A percentile compares a stretch with the other conserved stretches of the same genome.
Conservation (phyloP, 2,329 filamentous ascomycete species). For the Phyllosticta capitalensis region DNA sequence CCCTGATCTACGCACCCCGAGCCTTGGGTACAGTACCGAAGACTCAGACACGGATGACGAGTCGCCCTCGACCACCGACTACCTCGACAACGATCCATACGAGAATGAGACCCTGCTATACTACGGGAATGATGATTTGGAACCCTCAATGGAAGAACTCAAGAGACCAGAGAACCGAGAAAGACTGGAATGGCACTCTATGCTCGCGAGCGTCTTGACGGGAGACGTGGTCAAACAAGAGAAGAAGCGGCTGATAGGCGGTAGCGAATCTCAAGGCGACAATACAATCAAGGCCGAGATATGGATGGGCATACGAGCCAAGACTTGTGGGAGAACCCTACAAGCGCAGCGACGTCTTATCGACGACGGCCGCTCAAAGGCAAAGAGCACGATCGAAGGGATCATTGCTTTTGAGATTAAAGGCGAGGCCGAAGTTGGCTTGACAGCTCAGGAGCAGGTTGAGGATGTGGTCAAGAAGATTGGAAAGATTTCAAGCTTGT, state of each 20-base stretch:
- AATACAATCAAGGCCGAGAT: conserved; percentile 61
- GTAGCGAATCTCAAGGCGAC: conserved; percentile 62
- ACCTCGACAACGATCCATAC: conserved; percentile 72
- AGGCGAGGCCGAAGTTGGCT: conserved; percentile 83
- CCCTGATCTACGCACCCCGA: conserved; percentile 57
- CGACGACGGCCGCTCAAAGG: conserved; percentile 66
- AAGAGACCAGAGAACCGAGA: conserved; percentile 82
- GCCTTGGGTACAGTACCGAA: conserved; percentile 50
- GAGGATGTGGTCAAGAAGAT: conserved; percentile 83
- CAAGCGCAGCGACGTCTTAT: conserved; percentile 79
- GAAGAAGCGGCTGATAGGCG: conserved; percentile 87
- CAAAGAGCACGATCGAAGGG: conserved; percentile 71
- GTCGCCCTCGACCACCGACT: conserved; percentile 74
- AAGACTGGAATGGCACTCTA: conserved; percentile 92
- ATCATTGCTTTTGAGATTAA: conserved; percentile 92
- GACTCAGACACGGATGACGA: conserved; percentile 88
- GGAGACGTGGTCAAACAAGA: conserved; percentile 97
- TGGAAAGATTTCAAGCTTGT: conserved; percentile 77
- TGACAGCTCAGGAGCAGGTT: conserved; percentile 79
- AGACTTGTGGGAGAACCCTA: conserved; percentile 71
- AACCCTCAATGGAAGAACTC: conserved; percentile 82
- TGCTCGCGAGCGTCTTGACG: conserved; percentile 90
- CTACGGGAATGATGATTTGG: conserved; percentile 79
- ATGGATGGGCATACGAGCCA: conserved; percentile 82
- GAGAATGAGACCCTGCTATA: conserved; percentile 91